A percentile compares a stretch with the other conserved stretches of the same genome.
These are phyloP conservation scores for Euphorbia corollata DNA, from an alignment of 441 rosid species.

Conservation along the genomic window DNA sequence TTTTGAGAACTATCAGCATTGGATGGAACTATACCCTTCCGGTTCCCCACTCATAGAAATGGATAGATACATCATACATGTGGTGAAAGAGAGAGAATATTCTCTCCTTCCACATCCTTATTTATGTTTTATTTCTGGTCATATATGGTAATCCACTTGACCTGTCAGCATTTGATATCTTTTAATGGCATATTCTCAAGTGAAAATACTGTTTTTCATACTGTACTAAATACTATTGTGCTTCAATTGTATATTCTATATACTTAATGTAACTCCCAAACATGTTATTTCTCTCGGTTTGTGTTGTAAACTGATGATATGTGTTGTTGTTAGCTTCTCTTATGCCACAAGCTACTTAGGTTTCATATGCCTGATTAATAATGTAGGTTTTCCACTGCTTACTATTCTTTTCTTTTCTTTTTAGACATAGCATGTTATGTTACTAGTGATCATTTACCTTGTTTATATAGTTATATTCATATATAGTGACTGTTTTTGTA, in stretches of 20 bases:
- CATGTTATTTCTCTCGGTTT: neutral
- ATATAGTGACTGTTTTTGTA: neutral
- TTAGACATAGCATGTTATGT: no score
- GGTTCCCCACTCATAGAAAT: neutral
- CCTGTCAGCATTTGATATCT: neutral
- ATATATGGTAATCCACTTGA: neutral
- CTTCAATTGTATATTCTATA: conserved; percentile 1
- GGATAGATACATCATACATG: neutral
- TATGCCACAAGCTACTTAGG: neutral
- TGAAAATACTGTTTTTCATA: neutral
- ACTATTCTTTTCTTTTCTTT: no score
- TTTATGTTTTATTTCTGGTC: neutral
- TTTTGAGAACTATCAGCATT: neutral
- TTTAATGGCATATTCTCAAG: neutral
- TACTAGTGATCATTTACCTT: neutral
- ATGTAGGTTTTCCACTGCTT: neutral
- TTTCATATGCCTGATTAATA: neutral
- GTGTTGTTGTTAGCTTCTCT: conserved; percentile 3
- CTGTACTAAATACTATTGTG: neutral
- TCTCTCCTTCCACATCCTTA: neutral
- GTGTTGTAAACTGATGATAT: neutral
- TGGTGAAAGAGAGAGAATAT: neutral
- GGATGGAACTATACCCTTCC: neutral
- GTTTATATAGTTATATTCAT: conserved; percentile 2
- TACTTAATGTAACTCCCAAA: neutral